Evolutionary conservation across 2,329 filamentous ascomycete genomes (phyloP).

Genomic region (Hymenoscyphus infarciens): DNA sequence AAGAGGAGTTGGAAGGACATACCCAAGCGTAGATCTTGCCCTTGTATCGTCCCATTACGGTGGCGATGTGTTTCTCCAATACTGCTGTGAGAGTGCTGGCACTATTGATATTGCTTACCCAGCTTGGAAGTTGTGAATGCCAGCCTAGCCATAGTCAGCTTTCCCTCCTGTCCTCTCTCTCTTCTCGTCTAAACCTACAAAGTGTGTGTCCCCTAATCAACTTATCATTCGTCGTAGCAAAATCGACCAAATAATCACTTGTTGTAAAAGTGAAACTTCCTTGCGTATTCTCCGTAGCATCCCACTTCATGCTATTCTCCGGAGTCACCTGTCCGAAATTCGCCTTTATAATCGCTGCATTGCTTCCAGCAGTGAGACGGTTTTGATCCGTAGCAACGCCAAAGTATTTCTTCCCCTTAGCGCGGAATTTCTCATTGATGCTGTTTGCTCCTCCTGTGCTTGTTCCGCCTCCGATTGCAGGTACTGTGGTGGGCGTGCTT

Average conservation of each 20-base stretch:
- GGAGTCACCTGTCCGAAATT: slow-evolving; percentile 64
- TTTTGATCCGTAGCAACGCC: slow-evolving; percentile 54
- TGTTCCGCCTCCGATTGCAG: slow-evolving; percentile 5
- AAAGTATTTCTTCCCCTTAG: slow-evolving; percentile 62
- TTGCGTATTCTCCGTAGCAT: slow-evolving; percentile 47
- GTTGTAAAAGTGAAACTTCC: slow-evolving; percentile 52
- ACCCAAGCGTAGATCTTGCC: slow-evolving; percentile 57
- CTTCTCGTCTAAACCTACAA: slow-evolving; percentile 63
- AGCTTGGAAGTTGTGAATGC: slow-evolving; percentile 57
- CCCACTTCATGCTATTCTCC: slow-evolving; percentile 72
- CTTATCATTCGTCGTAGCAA: slow-evolving; percentile 53
- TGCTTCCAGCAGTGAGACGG: slow-evolving; percentile 46
- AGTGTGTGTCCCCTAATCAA: slow-evolving; percentile 63
- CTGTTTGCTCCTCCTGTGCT: slow-evolving; percentile 33
- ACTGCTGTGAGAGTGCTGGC: slow-evolving; percentile 49
- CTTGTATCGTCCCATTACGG: slow-evolving; percentile 54
- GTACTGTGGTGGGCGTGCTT: slow-evolving; percentile 8
- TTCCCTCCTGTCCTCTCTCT: slow-evolving; percentile 52
- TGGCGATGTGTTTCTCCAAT: slow-evolving; percentile 57
- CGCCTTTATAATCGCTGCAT: slow-evolving; percentile 53
- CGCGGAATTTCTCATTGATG: slow-evolving; percentile 53
- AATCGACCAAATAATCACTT: slow-evolving; percentile 60
- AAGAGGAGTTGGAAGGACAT: slow-evolving; percentile 1
- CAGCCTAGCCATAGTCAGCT: slow-evolving; percentile 54
- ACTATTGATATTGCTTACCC: slow-evolving; percentile 56